Evolutionary conservation across 176 grass and related monocot genomes (phyloP).

Genomic region (Thinopyrum elongatum): DNA sequence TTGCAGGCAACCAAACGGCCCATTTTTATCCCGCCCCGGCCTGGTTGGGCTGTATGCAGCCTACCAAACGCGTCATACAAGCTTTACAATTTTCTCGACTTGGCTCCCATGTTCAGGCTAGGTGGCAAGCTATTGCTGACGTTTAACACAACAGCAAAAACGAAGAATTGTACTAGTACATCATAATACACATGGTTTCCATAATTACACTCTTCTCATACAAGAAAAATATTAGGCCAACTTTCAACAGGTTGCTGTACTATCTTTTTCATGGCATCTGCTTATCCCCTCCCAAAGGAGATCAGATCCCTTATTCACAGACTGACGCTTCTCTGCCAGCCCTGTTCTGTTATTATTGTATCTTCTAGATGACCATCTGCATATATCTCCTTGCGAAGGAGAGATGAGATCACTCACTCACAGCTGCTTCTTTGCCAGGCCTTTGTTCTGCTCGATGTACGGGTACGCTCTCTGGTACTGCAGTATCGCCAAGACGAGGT

Average conservation of each 20-base stretch:
- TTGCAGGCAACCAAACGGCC: too few species aligned
- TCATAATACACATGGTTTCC: neutral
- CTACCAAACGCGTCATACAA: too few species aligned
- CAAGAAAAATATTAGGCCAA: neutral
- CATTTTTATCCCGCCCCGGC: too few species aligned
- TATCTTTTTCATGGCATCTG: neutral
- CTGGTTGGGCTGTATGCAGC: too few species aligned
- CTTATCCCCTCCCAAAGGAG: neutral
- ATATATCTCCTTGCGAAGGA: neutral
- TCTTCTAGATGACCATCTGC: neutral
- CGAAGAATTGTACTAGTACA: neutral
- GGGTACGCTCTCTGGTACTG: slow-evolving; percentile 60
- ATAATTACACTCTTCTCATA: neutral
- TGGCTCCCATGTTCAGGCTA: neutral
- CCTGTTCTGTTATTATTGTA: slow-evolving; percentile 4
- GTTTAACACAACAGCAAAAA: neutral
- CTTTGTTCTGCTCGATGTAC: slow-evolving; percentile 52
- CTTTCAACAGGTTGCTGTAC: neutral
- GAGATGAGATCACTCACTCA: neutral
- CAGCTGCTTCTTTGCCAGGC: slow-evolving; percentile 30
- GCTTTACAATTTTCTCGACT: neutral
- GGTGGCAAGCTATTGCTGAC: neutral
- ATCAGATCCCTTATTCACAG: slow-evolving; percentile 8
- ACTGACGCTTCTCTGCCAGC: slow-evolving; percentile 25
- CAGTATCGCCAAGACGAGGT: slow-evolving; percentile 61